A percentile compares a stretch with the other conserved stretches of the same genome.
These are phyloP conservation scores for Cynara cardunculus DNA, from an alignment of 129 eudicot species.

Conservation along the genomic window DNA sequence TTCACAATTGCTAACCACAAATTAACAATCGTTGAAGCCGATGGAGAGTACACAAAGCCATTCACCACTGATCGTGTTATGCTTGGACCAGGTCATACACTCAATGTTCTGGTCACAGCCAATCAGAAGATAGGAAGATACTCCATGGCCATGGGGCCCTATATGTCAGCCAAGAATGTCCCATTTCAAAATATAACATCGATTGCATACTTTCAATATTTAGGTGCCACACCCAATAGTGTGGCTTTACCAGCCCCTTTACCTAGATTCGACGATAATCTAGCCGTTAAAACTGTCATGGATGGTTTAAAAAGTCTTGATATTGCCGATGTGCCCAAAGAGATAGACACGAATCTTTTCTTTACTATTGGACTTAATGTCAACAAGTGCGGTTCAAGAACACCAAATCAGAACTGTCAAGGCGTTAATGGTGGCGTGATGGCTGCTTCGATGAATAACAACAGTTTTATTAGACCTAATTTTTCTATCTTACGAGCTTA, in stretches of 20 bases:
- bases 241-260: conserved; percentile 40
- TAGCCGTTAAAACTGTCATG: conserved; percentile 60
- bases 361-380: conserved; percentile 68
- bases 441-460: conserved; percentile 82
- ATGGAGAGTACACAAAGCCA: conserved; percentile 72
- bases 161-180: conserved; percentile 59
- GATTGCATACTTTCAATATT: conserved; percentile 64
- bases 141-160: conserved; percentile 78
- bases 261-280: conserved; percentile 55
- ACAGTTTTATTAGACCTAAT: conserved; percentile 58
- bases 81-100: conserved; percentile 82
- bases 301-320: conserved; percentile 60
- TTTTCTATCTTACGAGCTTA: conserved; percentile 60
- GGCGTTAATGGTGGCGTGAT: conserved; percentile 58
- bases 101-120: conserved; percentile 65
- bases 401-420: conserved; percentile 52
- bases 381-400: conserved; percentile 49
- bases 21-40: conserved; percentile 67
- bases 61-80: conserved; percentile 54
- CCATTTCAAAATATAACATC: conserved; percentile 63
- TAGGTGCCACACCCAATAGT: conserved; percentile 45
- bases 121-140: conserved; percentile 59
- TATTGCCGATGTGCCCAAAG: conserved; percentile 42
- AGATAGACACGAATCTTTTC: conserved; percentile 62
- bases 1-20: conserved; percentile 73